Conservation (phyloP, 805 yeast genomes). For the Ogataea parapolymorpha region DNA sequence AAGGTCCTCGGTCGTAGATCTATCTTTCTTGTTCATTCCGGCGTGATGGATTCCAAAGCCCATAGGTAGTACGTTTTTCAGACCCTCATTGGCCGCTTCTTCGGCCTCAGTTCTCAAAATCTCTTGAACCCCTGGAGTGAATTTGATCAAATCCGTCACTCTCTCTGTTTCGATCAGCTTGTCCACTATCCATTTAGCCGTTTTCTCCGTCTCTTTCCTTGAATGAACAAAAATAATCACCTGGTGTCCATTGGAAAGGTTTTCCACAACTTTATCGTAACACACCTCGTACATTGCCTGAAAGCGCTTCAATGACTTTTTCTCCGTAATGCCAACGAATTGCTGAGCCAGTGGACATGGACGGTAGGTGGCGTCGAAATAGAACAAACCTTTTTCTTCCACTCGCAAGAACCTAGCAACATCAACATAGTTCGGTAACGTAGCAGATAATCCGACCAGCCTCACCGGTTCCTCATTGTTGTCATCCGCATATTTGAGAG, state of each 20-base stretch:
- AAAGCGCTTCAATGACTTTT: conserved; percentile 69
- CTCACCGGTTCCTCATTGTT: conserved; percentile 48
- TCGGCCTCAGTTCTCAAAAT: conserved; percentile 64
- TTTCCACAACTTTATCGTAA: conserved; percentile 71
- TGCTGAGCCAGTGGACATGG: conserved; percentile 93
- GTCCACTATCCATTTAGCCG: conserved; percentile 72
- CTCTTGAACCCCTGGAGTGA: conserved; percentile 57
- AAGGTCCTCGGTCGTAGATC: conserved; percentile 76
- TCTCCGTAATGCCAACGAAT: conserved; percentile 83
- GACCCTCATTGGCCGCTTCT: conserved; percentile 46
- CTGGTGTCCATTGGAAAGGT: conserved; percentile 63
- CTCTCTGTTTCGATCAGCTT: conserved; percentile 56
- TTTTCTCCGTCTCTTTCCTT: conserved; percentile 82
- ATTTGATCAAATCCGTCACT: conserved; percentile 38
- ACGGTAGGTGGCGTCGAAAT: conserved; percentile 77
- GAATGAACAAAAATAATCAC: conserved; percentile 91
- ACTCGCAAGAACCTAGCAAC: conserved; percentile 81
- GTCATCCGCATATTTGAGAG: conserved; percentile 47
- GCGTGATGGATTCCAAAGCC: conserved; percentile 95
- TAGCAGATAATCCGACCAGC: conserved; percentile 85
- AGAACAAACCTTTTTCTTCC: conserved; percentile 61
- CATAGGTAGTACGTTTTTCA: conserved; percentile 57
- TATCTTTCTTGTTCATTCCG: conserved; percentile 69
- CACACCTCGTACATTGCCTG: conserved; percentile 91
- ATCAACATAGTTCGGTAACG: conserved; percentile 83